Conservation (phyloP, 1,284 basidiomycete species). For the Golubevia pallescens region DNA sequence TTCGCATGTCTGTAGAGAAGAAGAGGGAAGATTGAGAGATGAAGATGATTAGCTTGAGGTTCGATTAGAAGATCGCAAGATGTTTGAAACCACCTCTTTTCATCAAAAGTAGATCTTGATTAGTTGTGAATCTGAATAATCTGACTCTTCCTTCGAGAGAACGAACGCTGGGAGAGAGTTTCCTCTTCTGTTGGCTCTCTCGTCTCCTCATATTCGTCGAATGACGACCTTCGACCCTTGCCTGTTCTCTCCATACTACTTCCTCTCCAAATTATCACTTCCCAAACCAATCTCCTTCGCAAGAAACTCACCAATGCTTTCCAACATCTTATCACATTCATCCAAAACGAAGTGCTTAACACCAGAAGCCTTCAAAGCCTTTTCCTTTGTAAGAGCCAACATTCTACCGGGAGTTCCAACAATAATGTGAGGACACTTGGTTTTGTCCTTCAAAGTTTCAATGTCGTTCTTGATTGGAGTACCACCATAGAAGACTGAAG, state of each 20-base stretch:
- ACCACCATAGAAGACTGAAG: conserved; percentile 96
- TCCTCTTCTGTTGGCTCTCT: no score
- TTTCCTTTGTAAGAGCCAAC: conserved; percentile 62
- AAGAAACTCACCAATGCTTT: conserved; percentile 95
- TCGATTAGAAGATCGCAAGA: not conserved
- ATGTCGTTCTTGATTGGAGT: conserved; percentile 92
- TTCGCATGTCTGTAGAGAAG: conserved; percentile 87
- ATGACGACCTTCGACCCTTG: no score
- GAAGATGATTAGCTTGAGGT: conserved; percentile 1
- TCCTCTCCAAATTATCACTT: no score
- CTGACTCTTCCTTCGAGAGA: no score
- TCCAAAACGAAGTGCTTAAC: conserved; percentile 91
- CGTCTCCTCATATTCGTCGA: no score
- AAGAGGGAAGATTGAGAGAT: conserved; percentile 5
- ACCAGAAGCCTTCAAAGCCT: conserved; percentile 53
- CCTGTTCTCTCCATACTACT: no score
- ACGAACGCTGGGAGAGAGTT: no score
- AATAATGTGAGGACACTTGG: conserved; percentile 96
- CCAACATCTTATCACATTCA: conserved; percentile 99
- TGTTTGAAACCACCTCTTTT: no score
- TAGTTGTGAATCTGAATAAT: no score
- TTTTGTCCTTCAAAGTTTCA: conserved; percentile 92
- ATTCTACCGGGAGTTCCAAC: conserved; percentile 90
- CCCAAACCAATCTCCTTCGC: not conserved
- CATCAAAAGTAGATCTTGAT: no score